Conservation (phyloP, 371 early-diverging fungal genomes). For the Mucor racemosus region DNA sequence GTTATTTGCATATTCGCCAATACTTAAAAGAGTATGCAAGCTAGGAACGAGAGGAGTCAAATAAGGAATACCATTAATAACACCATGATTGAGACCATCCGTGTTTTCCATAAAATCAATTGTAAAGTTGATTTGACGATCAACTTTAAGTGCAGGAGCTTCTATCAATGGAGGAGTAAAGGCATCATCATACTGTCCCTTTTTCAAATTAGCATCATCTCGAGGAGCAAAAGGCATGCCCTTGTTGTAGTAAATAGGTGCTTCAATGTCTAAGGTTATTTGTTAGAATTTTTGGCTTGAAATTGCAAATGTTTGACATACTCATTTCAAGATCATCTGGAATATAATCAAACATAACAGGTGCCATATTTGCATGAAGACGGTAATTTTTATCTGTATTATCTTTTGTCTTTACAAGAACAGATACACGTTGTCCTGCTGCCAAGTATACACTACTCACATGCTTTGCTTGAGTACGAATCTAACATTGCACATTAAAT, state of each 20-base stretch:
- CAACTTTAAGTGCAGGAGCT: conserved; percentile 43
- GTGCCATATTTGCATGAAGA: conserved; percentile 75
- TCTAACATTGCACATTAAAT: background rate
- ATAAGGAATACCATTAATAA: conserved; percentile 78
- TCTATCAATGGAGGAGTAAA: conserved; percentile 43
- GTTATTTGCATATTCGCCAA: conserved; percentile 46
- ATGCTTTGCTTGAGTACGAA: conserved; percentile 55
- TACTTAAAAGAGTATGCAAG: conserved; percentile 67
- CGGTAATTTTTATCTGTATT: conserved; percentile 65
- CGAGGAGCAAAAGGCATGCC: conserved; percentile 38
- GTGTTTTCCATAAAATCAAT: conserved; percentile 65
- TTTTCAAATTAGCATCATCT: conserved; percentile 27
- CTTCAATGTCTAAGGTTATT: conserved; percentile 47
- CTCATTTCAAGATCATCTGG: conserved; percentile 59
- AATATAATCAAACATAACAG: conserved; percentile 72
- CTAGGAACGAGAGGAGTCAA: conserved; percentile 68
- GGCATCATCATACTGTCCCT: conserved; percentile 52
- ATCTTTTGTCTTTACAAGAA: conserved; percentile 69
- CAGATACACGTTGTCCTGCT: conserved; percentile 73
- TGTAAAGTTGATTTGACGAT: conserved; percentile 60
- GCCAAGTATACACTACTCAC: conserved; percentile 58
- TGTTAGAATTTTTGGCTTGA: background rate
- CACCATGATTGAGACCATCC: conserved; percentile 79
- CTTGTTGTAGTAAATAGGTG: conserved; percentile 58
- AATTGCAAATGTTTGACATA: conserved; percentile 3